Evolutionary conservation across 1,284 basidiomycete species (phyloP), one percentile per base, ranked within the genome.

Genomic region (Vanrija sp.): DNA sequence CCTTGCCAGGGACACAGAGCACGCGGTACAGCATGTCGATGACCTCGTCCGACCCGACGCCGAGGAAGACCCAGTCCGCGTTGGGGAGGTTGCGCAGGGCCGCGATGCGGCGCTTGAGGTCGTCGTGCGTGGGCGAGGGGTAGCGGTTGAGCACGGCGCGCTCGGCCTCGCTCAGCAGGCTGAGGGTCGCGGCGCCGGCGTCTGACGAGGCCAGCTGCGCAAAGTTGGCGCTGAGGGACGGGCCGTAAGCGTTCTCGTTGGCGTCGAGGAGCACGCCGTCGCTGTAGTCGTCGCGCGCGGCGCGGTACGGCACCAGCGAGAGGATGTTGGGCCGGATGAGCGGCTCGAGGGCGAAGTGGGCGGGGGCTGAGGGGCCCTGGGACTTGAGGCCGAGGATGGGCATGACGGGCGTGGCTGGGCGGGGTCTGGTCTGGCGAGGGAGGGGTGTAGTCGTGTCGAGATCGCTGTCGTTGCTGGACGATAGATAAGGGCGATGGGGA

Each of bases 11-110:
- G 0, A 79, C 78, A 64, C 94, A 92, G 63, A 88, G 86, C 39
- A 97, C 85, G 10, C 96, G 83, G 78, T 95, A 94, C 48, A 98
- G 80, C 52, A 98, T 78, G 73, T 99, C 96, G 61, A 98, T 93
- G 45, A 95, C 87, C 71, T 99, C 96, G 75, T 99, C 96, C 0
- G 88, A 92, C 1, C 96, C 96, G 0, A 98, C 96, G 15, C 96
- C 95, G 9, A 99, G 82, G 72, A 98, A 97, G 39, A 97, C 83
- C 71, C 90, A 83, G 54, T 88, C 82, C 42, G 79, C 70, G 2
- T 80, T 78, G 3, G 86, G 83, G 0, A 95, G 75, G 1, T 80
- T 79, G 37, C 91, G 82, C 43, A 97, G 78, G 15, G 78, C 67
- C 6, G 87, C 88, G 52, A 97, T 84, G 27, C 83, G 83, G 10